Evolutionary conservation across 108 stramenopile genomes (phyloP).

Genomic region (Nannochloropsis oceanica): DNA sequence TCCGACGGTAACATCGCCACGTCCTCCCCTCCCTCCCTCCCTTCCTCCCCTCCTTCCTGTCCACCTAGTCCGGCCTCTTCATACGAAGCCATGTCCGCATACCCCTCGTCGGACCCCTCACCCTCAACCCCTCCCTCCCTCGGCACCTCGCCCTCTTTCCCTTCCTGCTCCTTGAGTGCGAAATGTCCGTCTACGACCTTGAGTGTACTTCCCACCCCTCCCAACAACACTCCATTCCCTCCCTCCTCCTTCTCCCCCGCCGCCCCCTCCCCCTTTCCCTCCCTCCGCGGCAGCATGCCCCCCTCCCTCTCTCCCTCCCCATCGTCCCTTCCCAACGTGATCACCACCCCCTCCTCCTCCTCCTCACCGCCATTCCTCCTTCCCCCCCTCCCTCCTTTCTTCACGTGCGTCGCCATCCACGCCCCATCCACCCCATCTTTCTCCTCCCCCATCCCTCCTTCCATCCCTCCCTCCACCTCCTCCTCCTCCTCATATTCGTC

Average conservation of each 20-base stretch:
- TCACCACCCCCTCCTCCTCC: background rate
- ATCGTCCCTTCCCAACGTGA: background rate
- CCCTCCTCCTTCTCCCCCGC: background rate
- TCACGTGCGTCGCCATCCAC: background rate
- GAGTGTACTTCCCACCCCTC: background rate
- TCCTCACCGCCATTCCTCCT: background rate
- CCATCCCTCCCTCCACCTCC: background rate
- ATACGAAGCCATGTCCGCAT: slow-evolving; percentile 17
- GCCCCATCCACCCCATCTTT: background rate
- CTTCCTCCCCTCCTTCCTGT: background rate
- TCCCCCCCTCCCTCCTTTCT: background rate
- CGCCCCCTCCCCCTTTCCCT: background rate
- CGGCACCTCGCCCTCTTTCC: background rate
- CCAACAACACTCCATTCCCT: background rate
- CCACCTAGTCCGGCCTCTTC: slow-evolving; percentile 14
- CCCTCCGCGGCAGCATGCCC: background rate
- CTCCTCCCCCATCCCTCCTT: background rate
- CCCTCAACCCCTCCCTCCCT: background rate
- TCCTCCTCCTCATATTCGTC: background rate
- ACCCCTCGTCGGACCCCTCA: background rate
- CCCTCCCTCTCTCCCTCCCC: too few species aligned
- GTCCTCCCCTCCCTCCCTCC: background rate
- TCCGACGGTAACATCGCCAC: background rate
- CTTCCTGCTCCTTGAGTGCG: background rate
- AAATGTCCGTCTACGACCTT: background rate